Evolutionary conservation across 139 green algal genomes (phyloP).

Genomic region (Chara braunii): DNA sequence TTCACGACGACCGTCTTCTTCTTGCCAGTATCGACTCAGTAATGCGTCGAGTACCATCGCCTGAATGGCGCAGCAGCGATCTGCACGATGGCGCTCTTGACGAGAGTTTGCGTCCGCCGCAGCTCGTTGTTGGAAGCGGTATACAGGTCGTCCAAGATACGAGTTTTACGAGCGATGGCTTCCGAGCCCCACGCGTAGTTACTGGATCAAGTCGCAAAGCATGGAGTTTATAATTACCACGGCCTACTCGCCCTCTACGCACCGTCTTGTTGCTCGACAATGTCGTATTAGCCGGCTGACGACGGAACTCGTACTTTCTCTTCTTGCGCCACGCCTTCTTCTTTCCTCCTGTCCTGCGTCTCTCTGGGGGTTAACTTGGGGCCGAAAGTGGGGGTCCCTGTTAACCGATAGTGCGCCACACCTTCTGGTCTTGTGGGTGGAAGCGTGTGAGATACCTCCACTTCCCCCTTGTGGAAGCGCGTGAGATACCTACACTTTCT

Average conservation of each 20-base stretch:
- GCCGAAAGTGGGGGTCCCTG: too few relatives aligned
- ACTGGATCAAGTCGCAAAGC: constrained; percentile 91
- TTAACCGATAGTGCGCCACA: too few relatives aligned
- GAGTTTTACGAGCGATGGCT: constrained; percentile 81
- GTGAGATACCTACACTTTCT: too few relatives aligned
- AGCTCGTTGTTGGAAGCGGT: constrained; percentile 99
- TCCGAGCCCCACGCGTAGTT: constrained; percentile 93
- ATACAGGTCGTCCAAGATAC: constrained; percentile 94
- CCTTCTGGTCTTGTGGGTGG: constrained; percentile 97
- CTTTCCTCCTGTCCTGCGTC: constrained; percentile 84
- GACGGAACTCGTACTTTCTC: constrained; percentile 97
- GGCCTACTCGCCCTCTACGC: constrained; percentile 76
- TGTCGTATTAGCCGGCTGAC: constrained; percentile 91
- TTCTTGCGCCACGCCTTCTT: constrained; percentile 97
- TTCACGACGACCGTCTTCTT: constrained; percentile 58
- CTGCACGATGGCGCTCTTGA: constrained; percentile 93
- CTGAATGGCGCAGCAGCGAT: constrained; percentile 93
- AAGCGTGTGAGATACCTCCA: constrained; percentile 95
- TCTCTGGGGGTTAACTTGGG: too few relatives aligned
- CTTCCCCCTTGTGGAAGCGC: too few relatives aligned
- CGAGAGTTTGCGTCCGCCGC: constrained; percentile 95
- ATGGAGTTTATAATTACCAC: constrained; percentile 96
- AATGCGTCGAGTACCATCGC: constrained; percentile 76
- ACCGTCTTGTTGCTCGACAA: constrained; percentile 81
- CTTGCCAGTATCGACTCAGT: constrained; percentile 83